phyloP scores from a whole-genome alignment of 768 basidiomycete genomes.

The Mrakia blollopis region DNA sequence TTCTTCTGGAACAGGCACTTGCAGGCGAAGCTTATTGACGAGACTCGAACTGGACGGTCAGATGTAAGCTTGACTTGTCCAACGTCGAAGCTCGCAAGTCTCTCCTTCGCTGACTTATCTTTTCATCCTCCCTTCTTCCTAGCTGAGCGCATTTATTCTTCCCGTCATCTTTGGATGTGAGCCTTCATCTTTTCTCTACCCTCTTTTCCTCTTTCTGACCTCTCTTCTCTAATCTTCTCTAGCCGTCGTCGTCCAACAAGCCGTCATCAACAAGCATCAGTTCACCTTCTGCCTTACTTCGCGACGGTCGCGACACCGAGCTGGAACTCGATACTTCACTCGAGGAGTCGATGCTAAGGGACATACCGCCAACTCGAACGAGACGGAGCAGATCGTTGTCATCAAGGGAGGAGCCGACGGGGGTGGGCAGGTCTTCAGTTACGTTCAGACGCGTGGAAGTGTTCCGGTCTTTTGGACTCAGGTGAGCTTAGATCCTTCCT shows the following conservation, averaged over 20 bases:
- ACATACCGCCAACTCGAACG: conserved; percentile 94
- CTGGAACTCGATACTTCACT: conserved; percentile 95
- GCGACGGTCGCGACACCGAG: conserved; percentile 85
- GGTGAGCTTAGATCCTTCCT: conserved; percentile 15
- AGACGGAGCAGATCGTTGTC: conserved; percentile 89
- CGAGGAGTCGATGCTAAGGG: conserved; percentile 88
- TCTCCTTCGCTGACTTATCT: conserved; percentile 48
- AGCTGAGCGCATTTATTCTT: conserved; percentile 60
- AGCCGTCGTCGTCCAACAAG: conserved; percentile 82
- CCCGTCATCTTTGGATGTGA: conserved; percentile 91
- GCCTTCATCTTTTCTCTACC: conserved; percentile 43
- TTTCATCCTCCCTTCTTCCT: conserved; percentile 56
- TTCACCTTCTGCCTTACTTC: conserved; percentile 84
- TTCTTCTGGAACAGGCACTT: conserved; percentile 97
- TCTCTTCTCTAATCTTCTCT: not conserved
- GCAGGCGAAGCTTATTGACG: conserved; percentile 61
- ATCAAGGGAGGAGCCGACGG: conserved; percentile 44
- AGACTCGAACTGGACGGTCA: conserved; percentile 56
- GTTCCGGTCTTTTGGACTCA: conserved; percentile 96
- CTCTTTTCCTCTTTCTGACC: not conserved
- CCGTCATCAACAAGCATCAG: conserved; percentile 69
- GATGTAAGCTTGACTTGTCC: conserved; percentile 41
- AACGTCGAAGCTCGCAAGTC: conserved; percentile 38
- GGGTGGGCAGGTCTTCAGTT: conserved; percentile 56
- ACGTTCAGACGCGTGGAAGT: conserved; percentile 89